Evolutionary conservation across 257 asterid species (phyloP), one percentile per base, ranked within the genome.

Genomic region (Prunella vulgaris): DNA sequence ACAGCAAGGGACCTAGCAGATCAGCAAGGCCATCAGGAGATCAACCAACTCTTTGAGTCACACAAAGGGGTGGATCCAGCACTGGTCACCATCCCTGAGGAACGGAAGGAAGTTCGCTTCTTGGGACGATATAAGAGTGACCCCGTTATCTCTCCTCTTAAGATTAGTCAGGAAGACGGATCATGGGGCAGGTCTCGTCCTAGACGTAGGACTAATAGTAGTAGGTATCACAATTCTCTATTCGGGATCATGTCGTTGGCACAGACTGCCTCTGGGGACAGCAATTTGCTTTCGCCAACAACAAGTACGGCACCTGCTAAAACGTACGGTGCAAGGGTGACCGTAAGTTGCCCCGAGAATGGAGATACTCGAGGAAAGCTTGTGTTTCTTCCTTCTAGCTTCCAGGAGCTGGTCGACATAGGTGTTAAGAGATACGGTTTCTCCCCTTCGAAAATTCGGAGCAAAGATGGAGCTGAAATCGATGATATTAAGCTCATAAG

Each of bases 211-310:
- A 77, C 83, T 3, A 80, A 75, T 38, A 75, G n/a, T 1, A 80
- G 74, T 38, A 75, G n/a, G 60, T 87, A 63, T 48, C 60, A 57
- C 4, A 92, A 92, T 44, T 92, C 98, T 14, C 76, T 92, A 5
- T 84, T 92, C 3, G 98, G 97, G 74, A 78, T 92, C 13, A 66
- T 89, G 74, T 78, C 92, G 6, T 86, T 85, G 4, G 79, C 82
- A 7, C 75, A 58, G 6, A 74, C 18, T 2, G 78, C 10, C 42
- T 1, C 42, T 35, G 42, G 58, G 15, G 81, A 70, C 32, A 40
- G 9, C 2, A 12, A 57, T 15, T 21, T 60, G 35, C 64, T 65
- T 52, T 58, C 78, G 0, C 14, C 85, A 1, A 51, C 25, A 10
- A 12, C 28, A 0, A 46, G 5, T 30, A 22, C 32, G 20, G 40